Evolutionary conservation across 2,329 filamentous ascomycete genomes (phyloP), one percentile per base, ranked within the genome.

Genomic region (Ilyonectria mors-panacis): DNA sequence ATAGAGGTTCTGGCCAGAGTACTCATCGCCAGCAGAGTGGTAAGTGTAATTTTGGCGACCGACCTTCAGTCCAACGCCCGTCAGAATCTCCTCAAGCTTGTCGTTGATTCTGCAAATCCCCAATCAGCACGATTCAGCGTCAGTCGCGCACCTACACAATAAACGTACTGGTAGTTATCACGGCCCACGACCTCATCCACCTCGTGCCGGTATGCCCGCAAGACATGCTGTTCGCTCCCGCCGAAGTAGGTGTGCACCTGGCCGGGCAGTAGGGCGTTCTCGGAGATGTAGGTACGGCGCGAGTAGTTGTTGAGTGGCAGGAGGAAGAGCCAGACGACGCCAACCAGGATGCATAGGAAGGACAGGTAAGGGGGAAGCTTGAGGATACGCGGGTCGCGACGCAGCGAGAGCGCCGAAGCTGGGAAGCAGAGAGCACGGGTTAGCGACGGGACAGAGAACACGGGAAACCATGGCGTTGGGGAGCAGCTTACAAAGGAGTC

Each of bases 221-320:
- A 95, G 71, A 98, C 89, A 80, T 98, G 93, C 84, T 98, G 95
- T 79, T 99, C 96, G 80, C 94, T 97, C 19, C 96, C 96, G 7
- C 93, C 92, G 78, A 99, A 99, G 81, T 99, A 99, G 1, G 96
- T 97, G 82, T 98, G 95, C 9, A 98, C 96, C 81, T 99, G 96
- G 2, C 95, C 96, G 0, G 96, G 96, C 15, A 99, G 85, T 37
- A 99, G 89, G 12, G 96, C 96, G 80, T 99, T 99, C 81, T 99
- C 96, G 48, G 95, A 98, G 65, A 99, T 96, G 81, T 99, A 99
- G 1, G 95, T 99, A 67, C 89, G 88, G 71, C 96, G 91, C 57
- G 94, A 97, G 84, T 98, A 97, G 72, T 95, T 89, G 81, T 98
- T 89, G 59, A 98, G 87, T 3, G 96, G 96, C 1, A 99, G 89